Evolutionary conservation across 495 filamentous ascomycete species (phyloP).

Genomic region (Annulohypoxylon stygium): DNA sequence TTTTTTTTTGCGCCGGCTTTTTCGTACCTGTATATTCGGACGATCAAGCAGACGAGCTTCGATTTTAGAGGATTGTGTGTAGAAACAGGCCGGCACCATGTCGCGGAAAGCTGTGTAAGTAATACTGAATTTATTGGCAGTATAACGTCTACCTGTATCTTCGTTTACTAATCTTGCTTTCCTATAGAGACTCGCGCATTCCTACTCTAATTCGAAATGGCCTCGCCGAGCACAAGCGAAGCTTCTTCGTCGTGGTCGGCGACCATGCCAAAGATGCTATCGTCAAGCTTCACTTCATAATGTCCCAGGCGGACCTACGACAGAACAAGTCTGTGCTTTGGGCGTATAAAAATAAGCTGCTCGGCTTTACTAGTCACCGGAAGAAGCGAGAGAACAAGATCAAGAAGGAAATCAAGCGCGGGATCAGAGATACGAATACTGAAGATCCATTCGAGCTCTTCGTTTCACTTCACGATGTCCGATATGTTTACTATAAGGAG

Average conservation of each 20-base stretch:
- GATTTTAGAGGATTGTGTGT: background rate
- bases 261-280: constrained; percentile 98
- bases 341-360: constrained; percentile 99
- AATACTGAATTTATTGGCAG: background rate
- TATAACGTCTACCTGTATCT: background rate
- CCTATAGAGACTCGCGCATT: constrained; percentile 86
- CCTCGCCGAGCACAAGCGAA: constrained; percentile 95
- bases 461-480: constrained; percentile 94
- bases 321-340: constrained; percentile 97
- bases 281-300: constrained; percentile 93
- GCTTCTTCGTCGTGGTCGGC: constrained; percentile 96
- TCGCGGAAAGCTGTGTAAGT: constrained; percentile 72
- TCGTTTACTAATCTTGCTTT: constrained; percentile 27
- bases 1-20: constrained; percentile 36
- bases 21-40: background rate
- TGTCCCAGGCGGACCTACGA: constrained; percentile 89
- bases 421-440: constrained; percentile 92
- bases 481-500: constrained; percentile 99
- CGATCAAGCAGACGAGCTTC: constrained; percentile 12
- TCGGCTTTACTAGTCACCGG: constrained; percentile 92
- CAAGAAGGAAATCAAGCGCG: constrained; percentile 96
- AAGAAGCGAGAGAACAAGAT: constrained; percentile 99
- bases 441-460: constrained; percentile 99
- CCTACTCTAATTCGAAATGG: constrained; percentile 96
- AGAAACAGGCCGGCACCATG: constrained; percentile 54